Evolutionary conservation across 371 early-diverging fungal species (phyloP), one percentile per base, ranked within the genome.

Genomic region (Cokeromyces recurvatus): DNA sequence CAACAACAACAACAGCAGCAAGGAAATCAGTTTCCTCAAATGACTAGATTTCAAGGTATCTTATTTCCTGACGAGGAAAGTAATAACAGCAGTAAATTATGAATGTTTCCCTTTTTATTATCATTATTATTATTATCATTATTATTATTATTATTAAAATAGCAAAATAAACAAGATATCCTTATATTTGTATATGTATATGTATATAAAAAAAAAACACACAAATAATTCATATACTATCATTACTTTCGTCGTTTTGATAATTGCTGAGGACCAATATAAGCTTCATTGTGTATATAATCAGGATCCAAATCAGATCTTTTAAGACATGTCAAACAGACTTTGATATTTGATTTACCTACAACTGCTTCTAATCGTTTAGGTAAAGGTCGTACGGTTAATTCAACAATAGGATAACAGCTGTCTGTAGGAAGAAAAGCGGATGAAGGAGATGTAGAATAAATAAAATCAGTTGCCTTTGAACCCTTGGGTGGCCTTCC

Each of bases 401-500:
- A 23, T 38, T 50, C 47, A 1, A 59, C 59, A 5, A 53, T 54
- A 2, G 53, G 48, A 41, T 39, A 44, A 15, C 14, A 27, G 12
- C n/a, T n/a, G n/a, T n/a, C n/a, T n/a, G 14, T 19, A 22, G 29
- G 29, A 7, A 27, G 11, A 43, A 20, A 2, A 10, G 32, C 16
- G 2, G 43, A 37, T 17, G 37, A 50, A 11, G 11, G 9, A 20
- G 17, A 4, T n/a, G n/a, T n/a, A n/a, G 37, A 32, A 10, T 21
- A 32, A 10, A 40, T 8, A 36, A 36, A n/a, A 10, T 62, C 57
- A 3, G 35, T 40, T 12, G 57, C 22, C n/a, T 58, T 62, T 3
- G 64, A 59, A 14, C 72, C 72, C 21, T 72, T 72, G 2, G 72
- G 72, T 5, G 72, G 72, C 34, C 72, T 39, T 5, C 72, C 72